Base-by-base conservation (phyloP, 2,329 filamentous ascomycete species). In the Talaromyces sp. region DNA sequence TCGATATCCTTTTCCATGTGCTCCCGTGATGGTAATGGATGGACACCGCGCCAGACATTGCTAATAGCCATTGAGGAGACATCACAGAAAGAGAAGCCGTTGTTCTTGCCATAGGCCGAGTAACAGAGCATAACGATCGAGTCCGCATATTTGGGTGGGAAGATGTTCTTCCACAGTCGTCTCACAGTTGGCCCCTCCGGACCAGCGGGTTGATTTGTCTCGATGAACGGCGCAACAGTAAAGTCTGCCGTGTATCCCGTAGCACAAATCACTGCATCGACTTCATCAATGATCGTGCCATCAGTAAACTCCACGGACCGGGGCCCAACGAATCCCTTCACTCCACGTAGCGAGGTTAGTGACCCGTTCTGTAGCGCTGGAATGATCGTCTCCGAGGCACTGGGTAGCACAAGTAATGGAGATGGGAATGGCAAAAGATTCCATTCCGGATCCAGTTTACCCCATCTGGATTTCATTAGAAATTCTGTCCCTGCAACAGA, bases 91-190 rank as follows among this genome's bases (percentile, higher is more conserved):
- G 75, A 74, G 25, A 78, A 76, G 67, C 79, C 63, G 73, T 76
- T 75, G 58, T 74, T 73, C 53, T 78, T 71, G 66, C 73, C 71
- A 6, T 27, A 62, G 15, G 75, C 74, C 7, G 74, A 70, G 61
- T 76, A 76, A 65, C 78, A 78, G 64, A 82, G 70, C 60, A 83
- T 78, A 0, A 80, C 83, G 4, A 84, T 74, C 8, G 79, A 81
- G 10, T 81, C 74, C 3, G 81, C 79, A 27, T 80, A 71, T 27
- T 76, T 70, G 0, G 80, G 74, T 1, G 81, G 81, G 67, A 84
- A 81, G 4, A 83, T 68, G 68, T 82, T 82, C 45, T 78, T 76
- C 62, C 80, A 83, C 1, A 83, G 71, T 0, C 76, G 69, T 3
- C 29, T 51, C 25, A 62, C 43, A 6, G 77, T 63, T 43, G 73